phyloP scores from a whole-genome alignment of 495 filamentous ascomycete genomes.

The Penicillium simplicissimum region DNA sequence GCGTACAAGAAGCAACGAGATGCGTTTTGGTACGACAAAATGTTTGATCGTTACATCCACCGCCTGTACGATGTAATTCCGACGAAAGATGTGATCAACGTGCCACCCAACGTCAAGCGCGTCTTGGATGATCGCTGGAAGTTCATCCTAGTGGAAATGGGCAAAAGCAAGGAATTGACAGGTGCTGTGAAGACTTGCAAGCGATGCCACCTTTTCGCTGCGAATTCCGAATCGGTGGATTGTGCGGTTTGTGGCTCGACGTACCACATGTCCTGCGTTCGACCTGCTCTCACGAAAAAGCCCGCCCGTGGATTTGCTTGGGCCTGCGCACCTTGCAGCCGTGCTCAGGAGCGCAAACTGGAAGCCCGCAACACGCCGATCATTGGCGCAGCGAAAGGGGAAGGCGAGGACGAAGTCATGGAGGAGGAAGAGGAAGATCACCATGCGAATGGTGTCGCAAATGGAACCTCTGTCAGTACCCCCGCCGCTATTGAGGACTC shows the following conservation, averaged over 20 bases:
- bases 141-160: constrained; percentile 88
- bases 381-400: constrained; percentile 51
- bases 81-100: constrained; percentile 89
- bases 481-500: constrained; percentile 54
- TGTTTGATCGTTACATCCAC: constrained; percentile 97
- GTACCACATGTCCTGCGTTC: constrained; percentile 98
- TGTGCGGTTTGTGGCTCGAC: constrained; percentile 93
- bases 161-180: constrained; percentile 90
- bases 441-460: constrained; percentile 41
- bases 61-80: constrained; percentile 97
- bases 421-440: constrained; percentile 71
- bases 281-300: constrained; percentile 90
- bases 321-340: constrained; percentile 94
- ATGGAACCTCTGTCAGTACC: constrained; percentile 58
- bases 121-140: constrained; percentile 95
- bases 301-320: constrained; percentile 97
- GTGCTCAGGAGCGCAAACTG: constrained; percentile 87
- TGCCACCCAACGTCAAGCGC: constrained; percentile 89
- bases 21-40: constrained; percentile 94
- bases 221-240: constrained; percentile 94
- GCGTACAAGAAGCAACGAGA: constrained; percentile 81
- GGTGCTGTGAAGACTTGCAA: constrained; percentile 97
- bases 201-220: constrained; percentile 84
- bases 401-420: constrained; percentile 77
- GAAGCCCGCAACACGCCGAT: constrained; percentile 87